Base-by-base conservation (phyloP, 2,329 filamentous ascomycete genomes). In the Samsoniella hepiali region DNA sequence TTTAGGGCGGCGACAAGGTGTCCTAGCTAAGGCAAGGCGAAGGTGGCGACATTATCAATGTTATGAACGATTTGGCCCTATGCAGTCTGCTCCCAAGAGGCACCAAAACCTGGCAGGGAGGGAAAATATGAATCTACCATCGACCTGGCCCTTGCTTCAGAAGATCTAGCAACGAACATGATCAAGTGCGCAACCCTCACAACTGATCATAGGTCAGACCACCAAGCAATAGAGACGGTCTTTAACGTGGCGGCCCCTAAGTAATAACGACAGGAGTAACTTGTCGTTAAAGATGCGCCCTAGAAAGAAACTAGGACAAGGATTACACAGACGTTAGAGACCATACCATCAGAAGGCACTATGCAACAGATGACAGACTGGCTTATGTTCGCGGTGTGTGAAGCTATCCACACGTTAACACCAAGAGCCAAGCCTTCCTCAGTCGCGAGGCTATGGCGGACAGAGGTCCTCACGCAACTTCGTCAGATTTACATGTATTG, bases 31-130 rank as follows among this genome's bases (percentile, higher is more conserved):
- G 72, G 61, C 67, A 78, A 65, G 74, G 75, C n/a, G 72, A 77
- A 68, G 75, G 11, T 11, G 69, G 75, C 53, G 65, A 62, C 54
- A 75, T 77, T 49, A 72, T 77, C 56, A 64, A 76, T 56, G 65
- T 77, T 5, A 77, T 77, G 67, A 72, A 65, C 64, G 68, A 76
- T 38, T 69, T 69, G 64, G 60, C 58, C 56, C 71, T 78, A 2
- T 63, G 63, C 29, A 76, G 73, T 67, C 64, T 77, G 32, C 72
- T 77, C 3, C 73, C 69, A 49, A 61, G 69, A 65, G 73, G 72
- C 2, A 76, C 69, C 42, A 77, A 76, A 64, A 76, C 68, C 65
- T 76, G 66, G 73, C 58, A 73, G 13, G 63, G 68, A 15, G 62
- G 67, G 13, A 22, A 64, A 66, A 3, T n/a, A 49, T 6, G 65